These are phyloP conservation scores for Abrus pulchellus DNA, from an alignment of 306 rosid genomes.

Conservation along the genomic window DNA sequence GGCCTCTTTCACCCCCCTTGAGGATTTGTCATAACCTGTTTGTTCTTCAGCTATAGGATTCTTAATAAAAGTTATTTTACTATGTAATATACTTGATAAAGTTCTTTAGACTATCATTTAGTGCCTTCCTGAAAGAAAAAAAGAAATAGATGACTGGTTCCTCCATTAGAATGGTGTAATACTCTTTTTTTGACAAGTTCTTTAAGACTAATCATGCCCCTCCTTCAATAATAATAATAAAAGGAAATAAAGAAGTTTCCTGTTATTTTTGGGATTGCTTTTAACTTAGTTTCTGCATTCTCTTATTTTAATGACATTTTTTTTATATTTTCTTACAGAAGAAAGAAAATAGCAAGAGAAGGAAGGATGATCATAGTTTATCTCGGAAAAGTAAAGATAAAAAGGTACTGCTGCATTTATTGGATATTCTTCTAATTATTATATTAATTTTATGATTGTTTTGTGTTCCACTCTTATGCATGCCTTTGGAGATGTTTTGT, in stretches of 20 bases:
- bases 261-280: constrained; percentile 36
- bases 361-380: constrained; percentile 90
- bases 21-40: neutral
- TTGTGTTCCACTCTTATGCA: constrained; percentile 28
- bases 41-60: constrained; percentile 31
- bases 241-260: constrained; percentile 1
- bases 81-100: constrained; percentile 4
- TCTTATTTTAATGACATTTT: constrained; percentile 24
- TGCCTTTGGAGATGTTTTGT: constrained; percentile 9
- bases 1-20: neutral
- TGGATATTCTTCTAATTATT: constrained; percentile 7
- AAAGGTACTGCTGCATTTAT: constrained; percentile 63
- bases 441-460: neutral
- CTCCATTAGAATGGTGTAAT: constrained; percentile 33
- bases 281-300: constrained; percentile 15
- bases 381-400: constrained; percentile 87
- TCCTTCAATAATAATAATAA: neutral
- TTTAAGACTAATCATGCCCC: neutral
- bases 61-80: constrained; percentile 19
- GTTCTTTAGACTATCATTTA: constrained; percentile 2
- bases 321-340: constrained; percentile 63
- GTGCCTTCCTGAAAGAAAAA: constrained; percentile 32
- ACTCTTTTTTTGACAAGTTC: constrained; percentile 1
- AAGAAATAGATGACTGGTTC: constrained; percentile 25
- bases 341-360: constrained; percentile 95